A percentile compares a stretch with the other conserved stretches of the same genome.
These are phyloP conservation scores for Collybiopsis luxurians DNA, from an alignment of 768 basidiomycete genomes.

Conservation along the genomic window DNA sequence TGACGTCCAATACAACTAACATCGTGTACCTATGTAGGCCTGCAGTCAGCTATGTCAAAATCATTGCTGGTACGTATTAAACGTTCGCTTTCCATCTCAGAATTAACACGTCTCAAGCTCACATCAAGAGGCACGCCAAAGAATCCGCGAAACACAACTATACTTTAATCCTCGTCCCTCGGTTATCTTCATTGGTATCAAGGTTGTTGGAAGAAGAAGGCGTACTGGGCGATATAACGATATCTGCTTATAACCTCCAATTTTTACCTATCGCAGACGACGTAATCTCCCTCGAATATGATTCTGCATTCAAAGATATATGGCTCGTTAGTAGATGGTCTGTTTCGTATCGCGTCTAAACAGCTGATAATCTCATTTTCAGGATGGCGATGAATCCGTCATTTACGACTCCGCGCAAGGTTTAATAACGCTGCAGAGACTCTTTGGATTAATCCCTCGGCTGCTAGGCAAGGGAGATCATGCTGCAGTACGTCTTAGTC, in stretches of 20 bases:
- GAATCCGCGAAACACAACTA: conserved; percentile 79
- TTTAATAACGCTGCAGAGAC: conserved; percentile 74
- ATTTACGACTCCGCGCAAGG: conserved; percentile 90
- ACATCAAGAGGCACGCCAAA: conserved; percentile 79
- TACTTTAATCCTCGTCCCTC: conserved; percentile 84
- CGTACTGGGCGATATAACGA: conserved; percentile 91
- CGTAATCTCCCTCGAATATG: conserved; percentile 86
- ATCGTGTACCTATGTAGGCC: conserved; percentile 94
- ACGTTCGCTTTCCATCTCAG: conserved; percentile 9
- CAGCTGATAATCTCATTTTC: conserved; percentile 7
- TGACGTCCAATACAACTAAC: conserved; percentile 81
- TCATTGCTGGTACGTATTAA: conserved; percentile 77
- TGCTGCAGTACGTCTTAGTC: conserved; percentile 53
- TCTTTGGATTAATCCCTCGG: conserved; percentile 88
- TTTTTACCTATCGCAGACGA: conserved; percentile 94
- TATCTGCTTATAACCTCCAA: conserved; percentile 87
- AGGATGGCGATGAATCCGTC: conserved; percentile 93
- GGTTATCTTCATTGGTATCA: conserved; percentile 81
- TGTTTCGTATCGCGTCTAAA: conserved; percentile 1
- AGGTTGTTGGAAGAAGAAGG: conserved; percentile 93
- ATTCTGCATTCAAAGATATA: conserved; percentile 82
- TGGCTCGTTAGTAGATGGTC: conserved; percentile 69
- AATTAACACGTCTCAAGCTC: conserved; percentile 55
- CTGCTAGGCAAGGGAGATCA: conserved; percentile 92
- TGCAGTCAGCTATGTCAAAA: conserved; percentile 78